Evolutionary conservation across 352 stramenopile genomes (phyloP).

Genomic region (Pythium sp.): DNA sequence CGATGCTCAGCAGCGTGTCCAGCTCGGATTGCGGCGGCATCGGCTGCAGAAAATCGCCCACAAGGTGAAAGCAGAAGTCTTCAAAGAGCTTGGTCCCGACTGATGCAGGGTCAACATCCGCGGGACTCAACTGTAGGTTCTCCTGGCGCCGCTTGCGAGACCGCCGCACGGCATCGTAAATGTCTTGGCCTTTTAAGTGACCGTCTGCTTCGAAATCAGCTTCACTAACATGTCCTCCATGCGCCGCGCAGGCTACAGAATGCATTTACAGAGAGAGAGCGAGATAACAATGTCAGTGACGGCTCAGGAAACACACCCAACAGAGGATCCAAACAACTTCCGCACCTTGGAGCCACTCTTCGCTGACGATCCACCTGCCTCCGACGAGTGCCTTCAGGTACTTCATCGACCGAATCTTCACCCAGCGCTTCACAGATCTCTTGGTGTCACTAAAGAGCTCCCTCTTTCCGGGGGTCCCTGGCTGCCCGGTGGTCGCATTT

Average conservation of each 20-base stretch:
- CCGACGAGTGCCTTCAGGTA: conserved; percentile 80
- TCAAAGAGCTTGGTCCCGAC: conserved; percentile 75
- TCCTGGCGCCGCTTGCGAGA: conserved; percentile 41
- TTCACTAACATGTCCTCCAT: conserved; percentile 40
- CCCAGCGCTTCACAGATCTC: conserved; percentile 44
- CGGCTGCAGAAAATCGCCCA: conserved; percentile 72
- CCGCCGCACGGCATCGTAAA: conserved; percentile 48
- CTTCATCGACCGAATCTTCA: conserved; percentile 84
- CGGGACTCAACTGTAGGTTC: conserved; percentile 26
- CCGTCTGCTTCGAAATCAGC: conserved; percentile 55
- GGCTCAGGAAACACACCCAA: background rate
- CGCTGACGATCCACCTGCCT: conserved; percentile 82
- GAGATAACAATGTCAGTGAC: background rate
- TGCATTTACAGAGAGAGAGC: conserved; percentile 9
- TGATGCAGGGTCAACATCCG: conserved; percentile 18
- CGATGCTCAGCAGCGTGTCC: conserved; percentile 65
- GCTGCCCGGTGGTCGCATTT: background rate
- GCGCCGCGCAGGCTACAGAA: conserved; percentile 36
- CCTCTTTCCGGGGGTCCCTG: conserved; percentile 31
- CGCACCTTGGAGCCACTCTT: conserved; percentile 73
- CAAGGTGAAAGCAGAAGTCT: conserved; percentile 65
- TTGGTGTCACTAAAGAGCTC: conserved; percentile 39
- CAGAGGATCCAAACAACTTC: background rate
- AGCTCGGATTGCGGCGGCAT: conserved; percentile 71
- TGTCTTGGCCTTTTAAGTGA: conserved; percentile 51